A percentile compares a stretch with the other conserved stretches of the same genome.
These are phyloP conservation scores for Neurospora sp. DNA, from an alignment of 495 filamentous ascomycete genomes.

Conservation along the genomic window DNA sequence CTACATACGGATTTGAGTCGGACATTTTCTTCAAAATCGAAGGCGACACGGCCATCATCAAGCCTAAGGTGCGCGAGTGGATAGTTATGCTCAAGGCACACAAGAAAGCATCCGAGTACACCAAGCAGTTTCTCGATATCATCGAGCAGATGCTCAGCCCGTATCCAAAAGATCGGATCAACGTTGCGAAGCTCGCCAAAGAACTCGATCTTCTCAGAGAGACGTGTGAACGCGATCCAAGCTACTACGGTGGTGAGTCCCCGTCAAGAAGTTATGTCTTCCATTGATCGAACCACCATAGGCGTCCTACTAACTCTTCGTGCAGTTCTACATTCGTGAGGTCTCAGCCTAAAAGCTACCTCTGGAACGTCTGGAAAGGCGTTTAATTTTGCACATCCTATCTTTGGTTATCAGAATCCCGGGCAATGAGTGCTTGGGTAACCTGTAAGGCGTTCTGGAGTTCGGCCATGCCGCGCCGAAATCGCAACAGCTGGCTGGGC, in stretches of 20 bases:
- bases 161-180: background rate
- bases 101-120: background rate
- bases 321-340: too few species aligned
- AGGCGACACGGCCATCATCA: background rate
- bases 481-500: too few species aligned
- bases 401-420: too few species aligned
- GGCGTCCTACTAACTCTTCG: background rate
- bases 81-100: background rate
- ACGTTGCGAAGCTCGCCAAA: background rate
- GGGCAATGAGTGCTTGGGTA: too few species aligned
- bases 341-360: too few species aligned
- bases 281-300: background rate
- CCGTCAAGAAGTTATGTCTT: background rate
- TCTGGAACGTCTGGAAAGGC: too few species aligned
- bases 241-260: background rate
- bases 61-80: background rate
- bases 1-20: background rate
- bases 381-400: too few species aligned
- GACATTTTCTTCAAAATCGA: slow-evolving; percentile 3
- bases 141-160: background rate
- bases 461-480: too few species aligned
- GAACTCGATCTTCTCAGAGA: background rate
- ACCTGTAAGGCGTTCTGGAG: too few species aligned
- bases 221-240: background rate
- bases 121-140: background rate